Evolutionary conservation across 768 basidiomycete species (phyloP).

Genomic region (Asterophora lycoperdoides): DNA sequence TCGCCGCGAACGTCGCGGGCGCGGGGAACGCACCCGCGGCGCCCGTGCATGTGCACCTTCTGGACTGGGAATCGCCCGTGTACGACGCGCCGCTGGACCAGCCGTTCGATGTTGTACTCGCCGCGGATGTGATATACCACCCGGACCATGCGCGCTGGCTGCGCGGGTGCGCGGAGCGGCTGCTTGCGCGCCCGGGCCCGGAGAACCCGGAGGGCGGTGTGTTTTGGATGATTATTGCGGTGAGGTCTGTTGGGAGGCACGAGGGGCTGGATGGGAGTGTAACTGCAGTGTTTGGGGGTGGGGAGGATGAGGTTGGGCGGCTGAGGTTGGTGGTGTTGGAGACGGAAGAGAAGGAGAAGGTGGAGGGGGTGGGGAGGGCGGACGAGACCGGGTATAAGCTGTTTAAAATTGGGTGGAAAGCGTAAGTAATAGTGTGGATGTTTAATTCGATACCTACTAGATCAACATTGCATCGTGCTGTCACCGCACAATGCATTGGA

Average conservation of each 20-base stretch:
- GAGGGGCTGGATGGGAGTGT: conserved; percentile 56
- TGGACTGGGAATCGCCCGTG: conserved; percentile 63
- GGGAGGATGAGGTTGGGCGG: conserved; percentile 1
- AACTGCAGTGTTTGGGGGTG: conserved; percentile 41
- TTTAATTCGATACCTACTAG: too few species aligned
- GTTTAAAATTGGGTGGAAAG: conserved; percentile 68
- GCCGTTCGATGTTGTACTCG: conserved; percentile 67
- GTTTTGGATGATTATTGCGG: conserved; percentile 72
- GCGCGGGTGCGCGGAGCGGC: conserved; percentile 49
- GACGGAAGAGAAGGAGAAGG: conserved; percentile 42
- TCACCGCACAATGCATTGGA: too few species aligned
- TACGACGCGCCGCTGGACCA: conserved; percentile 30
- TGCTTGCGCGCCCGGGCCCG: conserved; percentile 35
- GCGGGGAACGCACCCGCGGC: conserved; percentile 39
- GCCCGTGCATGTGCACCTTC: conserved; percentile 39
- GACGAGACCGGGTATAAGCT: conserved; percentile 68
- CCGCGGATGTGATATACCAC: conserved; percentile 78
- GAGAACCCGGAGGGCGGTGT: conserved; percentile 32
- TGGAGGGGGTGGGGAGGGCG: conserved; percentile 56
- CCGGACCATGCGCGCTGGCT: conserved; percentile 69
- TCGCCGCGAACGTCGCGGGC: conserved; percentile 50
- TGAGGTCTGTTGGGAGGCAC: conserved; percentile 62
- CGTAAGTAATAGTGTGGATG: neutral
- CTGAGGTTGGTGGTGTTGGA: conserved; percentile 43
- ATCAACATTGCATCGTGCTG: too few species aligned